phyloP scores from a whole-genome alignment of 306 rosid genomes.

The Castanopsis chinensis region DNA sequence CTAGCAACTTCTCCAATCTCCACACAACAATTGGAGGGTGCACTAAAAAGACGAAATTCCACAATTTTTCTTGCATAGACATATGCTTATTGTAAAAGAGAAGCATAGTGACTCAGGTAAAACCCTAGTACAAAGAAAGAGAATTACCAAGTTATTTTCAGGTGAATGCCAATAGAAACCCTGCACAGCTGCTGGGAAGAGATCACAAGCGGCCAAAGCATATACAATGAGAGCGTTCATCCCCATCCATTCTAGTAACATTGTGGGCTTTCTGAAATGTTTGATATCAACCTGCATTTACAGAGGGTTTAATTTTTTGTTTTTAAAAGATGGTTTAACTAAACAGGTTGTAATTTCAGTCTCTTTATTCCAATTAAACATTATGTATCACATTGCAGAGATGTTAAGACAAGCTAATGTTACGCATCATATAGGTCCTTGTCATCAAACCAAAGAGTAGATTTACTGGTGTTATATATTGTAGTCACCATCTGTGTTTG shows the following conservation, averaged over 20 bases:
- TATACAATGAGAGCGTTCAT: slow-evolving; percentile 74
- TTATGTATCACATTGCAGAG: background rate
- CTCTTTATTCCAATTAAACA: slow-evolving; percentile 1
- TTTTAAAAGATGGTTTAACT: slow-evolving; percentile 2
- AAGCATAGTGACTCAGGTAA: background rate
- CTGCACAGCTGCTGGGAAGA: slow-evolving; percentile 63
- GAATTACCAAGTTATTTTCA: slow-evolving; percentile 26
- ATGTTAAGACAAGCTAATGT: slow-evolving; percentile 3
- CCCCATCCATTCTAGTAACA: slow-evolving; percentile 73
- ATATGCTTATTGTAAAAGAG: background rate
- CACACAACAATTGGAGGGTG: background rate
- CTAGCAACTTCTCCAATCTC: background rate
- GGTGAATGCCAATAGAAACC: slow-evolving; percentile 79
- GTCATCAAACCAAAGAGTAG: background rate
- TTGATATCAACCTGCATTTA: slow-evolving; percentile 58
- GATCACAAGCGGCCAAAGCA: slow-evolving; percentile 70
- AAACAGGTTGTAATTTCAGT: slow-evolving; percentile 15
- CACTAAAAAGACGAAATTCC: background rate
- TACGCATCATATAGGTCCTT: background rate
- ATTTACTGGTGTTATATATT: background rate
- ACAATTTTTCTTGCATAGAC: background rate
- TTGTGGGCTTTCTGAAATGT: slow-evolving; percentile 48
- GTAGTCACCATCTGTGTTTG: background rate
- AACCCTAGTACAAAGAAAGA: background rate
- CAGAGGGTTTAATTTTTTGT: background rate